Base-by-base conservation (phyloP, 2,329 filamentous ascomycete species). In the Dothiorella sarmentorum region DNA sequence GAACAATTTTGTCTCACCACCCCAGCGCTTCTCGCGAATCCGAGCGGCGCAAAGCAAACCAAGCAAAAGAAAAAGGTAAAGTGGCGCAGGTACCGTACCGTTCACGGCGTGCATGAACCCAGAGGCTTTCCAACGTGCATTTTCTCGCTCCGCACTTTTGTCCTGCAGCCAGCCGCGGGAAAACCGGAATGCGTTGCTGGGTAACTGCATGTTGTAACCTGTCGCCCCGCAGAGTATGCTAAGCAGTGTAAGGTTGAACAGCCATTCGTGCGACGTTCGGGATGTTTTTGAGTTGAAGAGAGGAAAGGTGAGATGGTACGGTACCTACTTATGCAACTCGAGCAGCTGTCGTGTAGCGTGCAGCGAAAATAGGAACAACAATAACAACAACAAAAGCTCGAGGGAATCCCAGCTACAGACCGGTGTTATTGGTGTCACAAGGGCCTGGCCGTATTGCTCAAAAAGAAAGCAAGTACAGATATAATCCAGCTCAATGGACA, bases 201-300 rank as follows among this genome's bases (percentile, higher is more conserved):
- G 22, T 7, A 42, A 13, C 29, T 37, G 45, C 29, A n/a, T n/a
- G 35, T 17, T 37, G 35, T 17, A 37, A 37, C n/a, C n/a, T n/a
- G 35, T 37, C n/a, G 35, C 35, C 5, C 15, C 35, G 35, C 15
- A n/a, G 15, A 24, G 29, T 43, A 26, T 43, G 40, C 40, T 20
- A 38, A 24, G 47, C 20, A 13, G 49, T 53, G 49, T n/a, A 40
- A 53, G 49, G 49, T 53, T 40, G 49, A 53, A 53, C 49, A 53
- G 4, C 29, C 22, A 15, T 2, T 17, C n/a, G 49, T 53, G 49
- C 49, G 33, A 53, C 49, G 15, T 53, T 53, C 49, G 49, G 49
- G 27, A 53, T n/a, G n/a, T 20, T 37, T 42, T 20, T 13, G n/a
- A 13, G 22, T 22, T 4, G 22, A 18, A 26, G 49, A 29, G 31